Evolutionary conservation across 306 rosid species (phyloP), one percentile per base, ranked within the genome.

Genomic region (Pyrus pyrifolia): DNA sequence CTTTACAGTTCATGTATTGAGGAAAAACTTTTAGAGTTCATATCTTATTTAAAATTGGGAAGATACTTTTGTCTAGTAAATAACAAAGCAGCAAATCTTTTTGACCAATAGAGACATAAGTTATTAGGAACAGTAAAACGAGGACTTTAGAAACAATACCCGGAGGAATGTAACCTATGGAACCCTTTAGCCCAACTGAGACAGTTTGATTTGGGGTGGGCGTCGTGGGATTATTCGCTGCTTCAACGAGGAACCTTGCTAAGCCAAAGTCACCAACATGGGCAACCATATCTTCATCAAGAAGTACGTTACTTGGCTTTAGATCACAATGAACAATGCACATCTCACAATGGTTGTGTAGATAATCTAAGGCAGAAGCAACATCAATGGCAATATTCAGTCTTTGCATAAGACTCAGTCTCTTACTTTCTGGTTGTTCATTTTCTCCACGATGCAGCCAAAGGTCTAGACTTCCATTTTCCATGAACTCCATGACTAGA

Each of bases 181-280:
- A 79, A 45, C 84, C 86, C 52, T 72, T 81, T 2, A 81, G 70
- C 10, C 51, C 67, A 6, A 55, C 29, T 63, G 86, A 40, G 45
- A 70, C 18, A 1, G 59, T 68, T 42, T 78, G 78, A 10, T 2
- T 6, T 38, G 46, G 19, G 7, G 8, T 35, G 0, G 40, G 40
- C 1, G 40, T 35, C 8, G 83, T 51, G 53, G 70, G 52, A 2
- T 58, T 27, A 42, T 60, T 62, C 21, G 85, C 60, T 68, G 79
- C 75, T 42, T 79, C 73, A 6, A 71, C 3, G 9, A 77, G 17
- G 30, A 81, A 21, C 19, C 38, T 84, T 49, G 81, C 83, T 51
- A 84, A 55, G 10, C 87, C 87, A 2, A 84, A 84, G 22, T 85
- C 88, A 17, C 86, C 72, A 6, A 85, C 84, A 55, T 81, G 85